Evolutionary conservation across 441 rosid genomes (phyloP).

Genomic region (Erysimum cheiri): DNA sequence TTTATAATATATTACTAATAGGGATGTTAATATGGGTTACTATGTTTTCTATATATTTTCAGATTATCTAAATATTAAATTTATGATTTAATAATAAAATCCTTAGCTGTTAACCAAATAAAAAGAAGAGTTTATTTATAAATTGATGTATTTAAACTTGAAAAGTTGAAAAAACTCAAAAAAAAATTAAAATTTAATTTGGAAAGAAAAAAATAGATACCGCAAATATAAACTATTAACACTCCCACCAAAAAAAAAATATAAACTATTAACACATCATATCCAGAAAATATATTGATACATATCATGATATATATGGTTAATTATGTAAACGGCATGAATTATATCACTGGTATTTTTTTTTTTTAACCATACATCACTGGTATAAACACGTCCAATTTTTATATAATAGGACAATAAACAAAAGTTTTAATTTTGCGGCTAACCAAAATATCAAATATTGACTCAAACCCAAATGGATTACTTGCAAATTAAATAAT

Average conservation of each 20-base stretch:
- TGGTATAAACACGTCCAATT: background rate
- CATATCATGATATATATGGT: background rate
- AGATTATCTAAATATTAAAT: background rate
- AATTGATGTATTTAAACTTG: background rate
- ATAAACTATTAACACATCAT: too few species aligned
- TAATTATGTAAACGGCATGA: background rate
- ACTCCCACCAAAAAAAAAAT: too few species aligned
- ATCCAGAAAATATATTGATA: background rate
- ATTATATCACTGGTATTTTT: too few species aligned
- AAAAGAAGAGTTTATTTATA: background rate
- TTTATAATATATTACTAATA: too few species aligned
- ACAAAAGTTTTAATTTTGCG: background rate
- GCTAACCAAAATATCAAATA: constrained; percentile 11
- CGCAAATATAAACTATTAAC: background rate
- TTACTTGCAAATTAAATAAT: constrained; percentile 24
- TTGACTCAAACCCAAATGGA: constrained; percentile 17
- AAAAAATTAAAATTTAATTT: background rate
- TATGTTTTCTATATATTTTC: too few species aligned
- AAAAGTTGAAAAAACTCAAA: background rate
- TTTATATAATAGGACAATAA: background rate
- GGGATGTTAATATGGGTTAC: too few species aligned
- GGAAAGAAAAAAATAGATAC: background rate
- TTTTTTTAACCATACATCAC: too few species aligned
- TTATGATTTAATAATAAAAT: too few species aligned
- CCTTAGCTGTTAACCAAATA: too few species aligned